phyloP scores from a whole-genome alignment of 1,284 basidiomycete species.

The Microbotryum saponariae region DNA sequence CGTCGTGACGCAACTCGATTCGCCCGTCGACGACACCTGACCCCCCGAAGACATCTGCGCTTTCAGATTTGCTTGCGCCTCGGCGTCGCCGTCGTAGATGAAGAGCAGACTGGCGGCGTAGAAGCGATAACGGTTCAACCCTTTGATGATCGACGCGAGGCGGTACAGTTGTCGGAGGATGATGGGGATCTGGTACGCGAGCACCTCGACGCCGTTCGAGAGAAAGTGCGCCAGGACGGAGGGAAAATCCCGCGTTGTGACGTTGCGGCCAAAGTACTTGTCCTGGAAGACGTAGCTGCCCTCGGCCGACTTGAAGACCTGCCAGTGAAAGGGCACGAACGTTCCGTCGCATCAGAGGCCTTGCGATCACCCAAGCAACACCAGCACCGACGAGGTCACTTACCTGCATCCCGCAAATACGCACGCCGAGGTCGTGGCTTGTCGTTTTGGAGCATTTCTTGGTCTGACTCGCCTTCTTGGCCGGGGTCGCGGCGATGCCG shows the following conservation, averaged over 20 bases:
- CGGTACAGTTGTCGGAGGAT: constrained; percentile 86
- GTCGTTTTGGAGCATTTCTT: constrained; percentile 98
- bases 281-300: constrained; percentile 85
- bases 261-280: constrained; percentile 91
- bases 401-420: constrained; percentile 99
- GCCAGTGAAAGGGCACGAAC: not conserved
- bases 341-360: not conserved
- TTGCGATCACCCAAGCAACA: not conserved
- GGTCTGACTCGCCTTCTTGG: constrained; percentile 94
- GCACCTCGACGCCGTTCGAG: constrained; percentile 68
- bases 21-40: not conserved
- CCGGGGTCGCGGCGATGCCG: constrained; percentile 83
- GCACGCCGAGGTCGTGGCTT: constrained; percentile 77
- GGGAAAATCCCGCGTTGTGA: constrained; percentile 77
- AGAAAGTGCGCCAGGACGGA: constrained; percentile 75
- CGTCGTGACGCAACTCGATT: constrained; percentile 17
- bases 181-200: constrained; percentile 85
- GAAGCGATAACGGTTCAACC: constrained; percentile 86
- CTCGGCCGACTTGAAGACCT: constrained; percentile 84
- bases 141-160: constrained; percentile 82
- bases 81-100: constrained; percentile 92
- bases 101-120: constrained; percentile 95
- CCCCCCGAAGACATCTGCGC: no score
- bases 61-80: constrained; percentile 54
- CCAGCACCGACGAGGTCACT: constrained; percentile 36